These are phyloP conservation scores for Pleodorina starrii DNA, from an alignment of 139 green algal genomes.

Conservation along the genomic window DNA sequence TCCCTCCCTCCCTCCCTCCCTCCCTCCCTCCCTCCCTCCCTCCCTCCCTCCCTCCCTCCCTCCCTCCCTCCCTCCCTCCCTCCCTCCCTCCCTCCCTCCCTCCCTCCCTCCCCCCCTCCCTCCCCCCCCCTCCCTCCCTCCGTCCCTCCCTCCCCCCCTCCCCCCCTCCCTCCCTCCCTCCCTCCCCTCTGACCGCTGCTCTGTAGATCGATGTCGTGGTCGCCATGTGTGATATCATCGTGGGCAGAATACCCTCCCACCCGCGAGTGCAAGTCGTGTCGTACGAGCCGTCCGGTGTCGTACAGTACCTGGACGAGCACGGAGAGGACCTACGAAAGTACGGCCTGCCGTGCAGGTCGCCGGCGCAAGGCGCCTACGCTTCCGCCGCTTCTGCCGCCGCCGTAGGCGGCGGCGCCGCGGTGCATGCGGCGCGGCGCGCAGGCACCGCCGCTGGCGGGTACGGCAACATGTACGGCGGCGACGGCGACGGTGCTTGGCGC, in stretches of 20 bases:
- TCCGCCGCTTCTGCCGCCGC: neutral
- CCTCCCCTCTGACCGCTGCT: too few relatives aligned
- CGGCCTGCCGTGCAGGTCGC: neutral
- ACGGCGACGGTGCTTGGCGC: too few relatives aligned
- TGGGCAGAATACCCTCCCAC: neutral
- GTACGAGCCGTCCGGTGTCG: too few relatives aligned
- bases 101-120: too few relatives aligned
- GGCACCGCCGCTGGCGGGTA: neutral
- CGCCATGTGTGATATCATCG: slow-evolving; percentile 10
- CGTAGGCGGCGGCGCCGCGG: neutral
- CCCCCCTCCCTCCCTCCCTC: too few relatives aligned
- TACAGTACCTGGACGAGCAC: slow-evolving; percentile 9
- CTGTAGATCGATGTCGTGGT: slow-evolving; percentile 24
- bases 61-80: too few relatives aligned
- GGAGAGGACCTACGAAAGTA: neutral
- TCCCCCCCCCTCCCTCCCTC: too few relatives aligned
- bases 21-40: too few relatives aligned
- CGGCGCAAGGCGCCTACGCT: neutral
- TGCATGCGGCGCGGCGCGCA: neutral
- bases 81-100: too few relatives aligned
- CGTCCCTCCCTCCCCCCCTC: too few relatives aligned
- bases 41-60: too few relatives aligned
- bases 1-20: too few relatives aligned
- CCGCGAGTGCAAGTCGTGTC: neutral
- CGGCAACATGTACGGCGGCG: neutral